Conservation (phyloP, 2,329 filamentous ascomycete genomes). For the Phoma sp. region DNA sequence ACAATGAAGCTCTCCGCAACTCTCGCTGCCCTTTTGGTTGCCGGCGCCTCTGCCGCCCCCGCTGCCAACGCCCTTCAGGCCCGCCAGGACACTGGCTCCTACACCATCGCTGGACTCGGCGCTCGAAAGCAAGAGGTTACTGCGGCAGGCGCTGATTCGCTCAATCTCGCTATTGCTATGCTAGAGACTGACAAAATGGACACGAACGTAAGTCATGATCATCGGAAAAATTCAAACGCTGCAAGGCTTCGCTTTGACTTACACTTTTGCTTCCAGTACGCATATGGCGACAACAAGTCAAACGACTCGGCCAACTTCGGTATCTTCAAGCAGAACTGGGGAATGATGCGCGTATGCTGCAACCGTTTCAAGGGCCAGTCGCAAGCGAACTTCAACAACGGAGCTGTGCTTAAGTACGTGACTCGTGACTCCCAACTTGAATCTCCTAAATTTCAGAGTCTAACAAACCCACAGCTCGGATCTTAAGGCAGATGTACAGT, state of each 20-base stretch:
- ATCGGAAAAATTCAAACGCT: too few relatives aligned
- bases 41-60: not conserved
- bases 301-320: constrained; percentile 10
- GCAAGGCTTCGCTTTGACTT: not conserved
- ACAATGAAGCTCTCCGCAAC: not conserved
- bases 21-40: not conserved
- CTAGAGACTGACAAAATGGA: constrained; percentile 2
- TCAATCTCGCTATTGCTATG: constrained; percentile 6
- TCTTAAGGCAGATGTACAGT: constrained; percentile 5
- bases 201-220: too few relatives aligned
- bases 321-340: constrained; percentile 12
- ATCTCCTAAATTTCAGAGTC: too few relatives aligned
- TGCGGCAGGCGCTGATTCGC: constrained; percentile 1
- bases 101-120: constrained; percentile 4
- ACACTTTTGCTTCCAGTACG: not conserved
- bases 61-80: not conserved
- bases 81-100: constrained; percentile 5
- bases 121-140: constrained; percentile 4
- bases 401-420: constrained; percentile 5
- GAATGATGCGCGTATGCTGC: constrained; percentile 3
- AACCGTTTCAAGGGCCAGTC: constrained; percentile 10
- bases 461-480: constrained; percentile 1
- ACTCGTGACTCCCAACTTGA: too few relatives aligned
- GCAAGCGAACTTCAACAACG: constrained; percentile 7
- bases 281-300: constrained; percentile 10